phyloP scores from a whole-genome alignment of 148 eudicot species.

The Polygonum maritimum region DNA sequence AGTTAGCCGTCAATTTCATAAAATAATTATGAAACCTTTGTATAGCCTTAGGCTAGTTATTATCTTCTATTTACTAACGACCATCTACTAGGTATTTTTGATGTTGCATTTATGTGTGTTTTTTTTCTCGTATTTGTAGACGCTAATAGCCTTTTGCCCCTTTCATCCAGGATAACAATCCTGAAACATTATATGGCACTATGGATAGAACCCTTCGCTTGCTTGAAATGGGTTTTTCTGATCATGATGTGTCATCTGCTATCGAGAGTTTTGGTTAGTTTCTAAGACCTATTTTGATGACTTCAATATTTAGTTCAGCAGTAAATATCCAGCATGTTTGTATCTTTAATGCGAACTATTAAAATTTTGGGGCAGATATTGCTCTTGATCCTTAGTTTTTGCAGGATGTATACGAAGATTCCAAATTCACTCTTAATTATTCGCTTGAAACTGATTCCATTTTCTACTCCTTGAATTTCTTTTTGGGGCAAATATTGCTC shows the following conservation, averaged over 20 bases:
- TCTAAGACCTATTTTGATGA: not conserved
- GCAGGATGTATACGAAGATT: too few species aligned
- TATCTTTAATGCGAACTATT: not conserved
- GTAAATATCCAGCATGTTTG: not conserved
- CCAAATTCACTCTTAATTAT: too few species aligned
- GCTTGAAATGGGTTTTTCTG: slow-evolving; percentile 82
- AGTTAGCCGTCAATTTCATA: not conserved
- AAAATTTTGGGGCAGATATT: too few species aligned
- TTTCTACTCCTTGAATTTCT: too few species aligned
- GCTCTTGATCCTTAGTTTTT: too few species aligned
- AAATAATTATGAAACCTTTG: not conserved
- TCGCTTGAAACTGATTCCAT: too few species aligned
- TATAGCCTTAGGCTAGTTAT: not conserved
- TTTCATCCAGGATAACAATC: slow-evolving; percentile 38
- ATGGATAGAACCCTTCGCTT: slow-evolving; percentile 79
- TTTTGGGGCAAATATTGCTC: too few species aligned
- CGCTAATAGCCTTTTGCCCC: not conserved
- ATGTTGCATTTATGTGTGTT: not conserved
- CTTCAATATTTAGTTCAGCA: not conserved
- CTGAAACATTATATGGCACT: slow-evolving; percentile 72
- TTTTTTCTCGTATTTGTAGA: not conserved
- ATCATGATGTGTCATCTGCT: slow-evolving; percentile 74
- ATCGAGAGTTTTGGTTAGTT: slow-evolving; percentile 76
- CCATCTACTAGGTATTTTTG: not conserved
- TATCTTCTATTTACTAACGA: not conserved